Percentiles rank a stretch among this genome's conserved stretches.
Evolutionary conservation across 768 basidiomycete species (phyloP).

Genomic region (Leucocoprinus leucothites): DNA sequence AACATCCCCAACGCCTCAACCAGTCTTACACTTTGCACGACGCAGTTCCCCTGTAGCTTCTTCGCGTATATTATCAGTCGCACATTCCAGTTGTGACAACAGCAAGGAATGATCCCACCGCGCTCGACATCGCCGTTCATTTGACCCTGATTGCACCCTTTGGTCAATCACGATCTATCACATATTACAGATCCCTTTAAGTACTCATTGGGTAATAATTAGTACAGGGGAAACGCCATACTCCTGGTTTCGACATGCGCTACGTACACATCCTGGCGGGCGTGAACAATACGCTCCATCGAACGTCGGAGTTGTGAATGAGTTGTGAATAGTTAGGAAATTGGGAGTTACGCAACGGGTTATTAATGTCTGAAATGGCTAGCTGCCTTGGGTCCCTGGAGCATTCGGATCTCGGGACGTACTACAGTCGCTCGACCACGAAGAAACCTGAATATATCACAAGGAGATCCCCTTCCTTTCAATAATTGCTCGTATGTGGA

Average conservation of each 20-base stretch:
- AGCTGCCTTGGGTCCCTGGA: neutral
- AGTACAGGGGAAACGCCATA: conserved; percentile 3
- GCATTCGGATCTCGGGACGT: neutral
- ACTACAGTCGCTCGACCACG: neutral
- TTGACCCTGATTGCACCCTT: neutral
- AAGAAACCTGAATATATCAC: neutral
- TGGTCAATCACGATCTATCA: neutral
- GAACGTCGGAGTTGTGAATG: neutral
- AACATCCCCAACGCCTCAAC: neutral
- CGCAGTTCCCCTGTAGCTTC: neutral
- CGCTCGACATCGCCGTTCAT: neutral
- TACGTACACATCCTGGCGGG: neutral
- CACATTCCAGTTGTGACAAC: neutral
- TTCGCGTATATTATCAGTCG: neutral
- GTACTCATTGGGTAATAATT: neutral
- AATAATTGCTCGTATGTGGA: neutral
- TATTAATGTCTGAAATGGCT: neutral
- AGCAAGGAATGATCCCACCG: neutral
- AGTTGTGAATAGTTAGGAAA: too few relatives aligned
- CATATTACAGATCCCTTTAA: neutral
- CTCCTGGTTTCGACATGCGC: neutral
- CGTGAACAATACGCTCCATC: neutral
- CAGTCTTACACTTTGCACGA: neutral
- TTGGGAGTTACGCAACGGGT: too few relatives aligned
- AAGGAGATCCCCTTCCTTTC: neutral